These are phyloP conservation scores for Paecilomyces sp. DNA, from an alignment of 2,329 filamentous ascomycete genomes.

Conservation along the genomic window DNA sequence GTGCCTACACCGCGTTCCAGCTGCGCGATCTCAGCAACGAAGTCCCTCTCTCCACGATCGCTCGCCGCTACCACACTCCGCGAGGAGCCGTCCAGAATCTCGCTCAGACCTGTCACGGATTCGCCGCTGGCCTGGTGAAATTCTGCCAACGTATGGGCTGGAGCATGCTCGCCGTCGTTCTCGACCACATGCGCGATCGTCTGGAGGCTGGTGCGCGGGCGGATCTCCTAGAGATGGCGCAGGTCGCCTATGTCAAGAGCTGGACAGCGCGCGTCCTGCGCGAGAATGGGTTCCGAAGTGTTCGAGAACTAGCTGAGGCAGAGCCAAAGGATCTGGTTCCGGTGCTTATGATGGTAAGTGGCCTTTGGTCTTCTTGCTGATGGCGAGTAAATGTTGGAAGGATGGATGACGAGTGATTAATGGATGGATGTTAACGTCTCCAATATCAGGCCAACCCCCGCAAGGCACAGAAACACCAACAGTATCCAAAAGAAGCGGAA, in stretches of 20 bases:
- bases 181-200: slow-evolving; percentile 70
- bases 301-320: slow-evolving; percentile 62
- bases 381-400: no score
- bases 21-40: slow-evolving; percentile 75
- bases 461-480: slow-evolving; percentile 45
- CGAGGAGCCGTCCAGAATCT: slow-evolving; percentile 65
- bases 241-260: slow-evolving; percentile 70
- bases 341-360: slow-evolving; percentile 60
- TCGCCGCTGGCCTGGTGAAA: slow-evolving; percentile 71
- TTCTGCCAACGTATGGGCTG: slow-evolving; percentile 73
- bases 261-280: slow-evolving; percentile 67
- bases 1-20: slow-evolving; percentile 69
- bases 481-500: slow-evolving; percentile 50
- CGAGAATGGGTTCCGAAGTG: slow-evolving; percentile 66
- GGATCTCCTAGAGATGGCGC: slow-evolving; percentile 63
- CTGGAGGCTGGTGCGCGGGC: slow-evolving; percentile 64
- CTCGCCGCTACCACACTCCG: slow-evolving; percentile 62
- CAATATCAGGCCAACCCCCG: slow-evolving; percentile 56
- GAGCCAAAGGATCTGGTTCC: slow-evolving; percentile 61
- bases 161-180: slow-evolving; percentile 63
- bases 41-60: slow-evolving; percentile 61
- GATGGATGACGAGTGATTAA: no score
- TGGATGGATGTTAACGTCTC: slow-evolving; percentile 3
- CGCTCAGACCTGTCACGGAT: slow-evolving; percentile 68
- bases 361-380: no score